Base-by-base conservation (phyloP, 768 basidiomycete genomes). In the Suillus sp. region DNA sequence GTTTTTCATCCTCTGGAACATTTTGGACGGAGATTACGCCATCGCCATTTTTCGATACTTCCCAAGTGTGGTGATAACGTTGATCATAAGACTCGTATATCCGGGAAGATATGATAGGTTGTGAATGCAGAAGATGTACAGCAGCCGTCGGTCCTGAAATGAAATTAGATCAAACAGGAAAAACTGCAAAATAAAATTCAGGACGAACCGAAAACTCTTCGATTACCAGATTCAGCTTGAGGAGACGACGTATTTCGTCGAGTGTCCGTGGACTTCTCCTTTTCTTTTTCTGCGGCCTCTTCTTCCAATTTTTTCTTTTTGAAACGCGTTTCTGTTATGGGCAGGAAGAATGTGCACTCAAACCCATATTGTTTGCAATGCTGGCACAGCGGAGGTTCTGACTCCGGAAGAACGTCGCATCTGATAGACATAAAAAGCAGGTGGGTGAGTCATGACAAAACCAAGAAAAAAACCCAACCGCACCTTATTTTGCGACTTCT, bases 301-400 rank as follows among this genome's bases (percentile, higher is more conserved):
- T 92, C 89, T 70, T 95, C 91, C 50, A 88, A 63, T 68, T 91
- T 90, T 79, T 95, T 95, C 81, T 97, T 97, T 80, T 98, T 98
- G 84, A 98, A 99, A 22, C 97, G 89, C 0, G 97, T 99, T 76
- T 99, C 97, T 11, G 96, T 94, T 69, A 99, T 99, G 45, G 97
- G 97, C 14, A 99, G 86, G 81, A 97, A 96, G 78, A 96, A 97
- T 6, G 96, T 97, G 75, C 96, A 97, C 67, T 96, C 94, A 68
- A 95, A 93, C 50, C 86, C 84, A 70, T 95, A 94, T 72, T 95
- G 93, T 71, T 93, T 92, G 84, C 96, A 99, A 75, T 98, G 96
- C 69, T 95, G 91, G 72, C 95, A 98, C 56, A 91, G 71, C 20
- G 91, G 88, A 0, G 92, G 91, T 2, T 93, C 90, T 69, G 84